Evolutionary conservation across 257 asterid genomes (phyloP).

Genomic region (Ilex asprella): DNA sequence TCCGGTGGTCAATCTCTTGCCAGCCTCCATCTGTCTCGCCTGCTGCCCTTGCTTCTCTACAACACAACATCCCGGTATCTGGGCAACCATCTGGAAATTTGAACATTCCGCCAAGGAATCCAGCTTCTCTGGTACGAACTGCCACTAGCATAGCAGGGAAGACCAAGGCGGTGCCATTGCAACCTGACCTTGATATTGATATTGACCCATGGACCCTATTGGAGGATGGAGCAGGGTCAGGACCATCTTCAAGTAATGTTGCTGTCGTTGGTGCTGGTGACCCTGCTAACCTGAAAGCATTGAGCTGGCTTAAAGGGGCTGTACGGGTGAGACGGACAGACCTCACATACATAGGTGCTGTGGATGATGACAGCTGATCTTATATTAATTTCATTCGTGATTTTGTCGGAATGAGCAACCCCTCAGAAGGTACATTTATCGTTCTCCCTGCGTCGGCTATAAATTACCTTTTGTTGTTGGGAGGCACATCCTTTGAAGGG

Average conservation of each 20-base stretch:
- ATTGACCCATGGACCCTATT: slow-evolving; percentile 77
- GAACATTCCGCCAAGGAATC: slow-evolving; percentile 40
- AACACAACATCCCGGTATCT: slow-evolving; percentile 54
- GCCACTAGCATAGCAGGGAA: slow-evolving; percentile 35
- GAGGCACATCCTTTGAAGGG: slow-evolving; percentile 36
- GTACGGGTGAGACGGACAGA: slow-evolving; percentile 78
- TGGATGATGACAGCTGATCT: slow-evolving; percentile 86
- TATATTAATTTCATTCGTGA: slow-evolving; percentile 18
- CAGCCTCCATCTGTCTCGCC: slow-evolving; percentile 67
- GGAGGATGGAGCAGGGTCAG: slow-evolving; percentile 86
- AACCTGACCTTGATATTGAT: slow-evolving; percentile 52
- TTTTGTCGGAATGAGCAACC: slow-evolving; percentile 14
- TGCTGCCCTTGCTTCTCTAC: slow-evolving; percentile 57
- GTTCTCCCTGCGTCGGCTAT: slow-evolving; percentile 7
- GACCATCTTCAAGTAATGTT: slow-evolving; percentile 51
- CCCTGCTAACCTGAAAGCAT: slow-evolving; percentile 62
- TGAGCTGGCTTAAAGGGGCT: slow-evolving; percentile 71
- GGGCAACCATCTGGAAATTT: slow-evolving; percentile 34
- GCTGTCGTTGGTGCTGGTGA: slow-evolving; percentile 42
- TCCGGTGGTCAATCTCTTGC: slow-evolving; percentile 50
- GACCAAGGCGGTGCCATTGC: slow-evolving; percentile 35
- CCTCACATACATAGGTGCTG: slow-evolving; percentile 72
- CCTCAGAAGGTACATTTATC: slow-evolving; percentile 12
- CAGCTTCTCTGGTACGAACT: slow-evolving; percentile 41
- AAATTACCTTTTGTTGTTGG: slow-evolving; percentile 21